Evolutionary conservation across 2,329 filamentous ascomycete genomes (phyloP).

Genomic region (Paramyrothecium sp.): DNA sequence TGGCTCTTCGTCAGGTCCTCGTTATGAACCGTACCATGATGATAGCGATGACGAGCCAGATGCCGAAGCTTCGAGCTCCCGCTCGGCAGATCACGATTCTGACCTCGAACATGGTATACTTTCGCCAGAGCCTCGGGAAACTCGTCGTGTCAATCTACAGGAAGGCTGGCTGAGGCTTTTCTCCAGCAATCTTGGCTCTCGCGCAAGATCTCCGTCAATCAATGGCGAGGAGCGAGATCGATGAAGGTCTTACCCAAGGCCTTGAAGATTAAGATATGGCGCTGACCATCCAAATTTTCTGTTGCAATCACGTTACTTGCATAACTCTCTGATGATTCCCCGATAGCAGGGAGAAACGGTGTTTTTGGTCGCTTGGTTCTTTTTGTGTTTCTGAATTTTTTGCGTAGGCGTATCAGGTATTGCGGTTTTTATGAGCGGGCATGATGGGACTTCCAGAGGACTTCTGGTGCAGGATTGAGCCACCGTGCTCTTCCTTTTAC

Average conservation of each 20-base stretch:
- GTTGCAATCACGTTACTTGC: too few relatives aligned
- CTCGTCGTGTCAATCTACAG: slow-evolving; percentile 17
- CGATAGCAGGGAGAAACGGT: too few relatives aligned
- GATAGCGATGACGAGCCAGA: slow-evolving; percentile 45
- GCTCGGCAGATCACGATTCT: slow-evolving; percentile 24
- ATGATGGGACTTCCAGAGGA: too few relatives aligned
- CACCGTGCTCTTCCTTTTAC: too few relatives aligned
- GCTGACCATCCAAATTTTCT: too few relatives aligned
- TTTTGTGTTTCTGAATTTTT: too few relatives aligned
- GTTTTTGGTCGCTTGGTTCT: too few relatives aligned
- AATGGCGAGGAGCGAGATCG: slow-evolving; percentile 18
- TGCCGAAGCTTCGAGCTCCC: slow-evolving; percentile 31
- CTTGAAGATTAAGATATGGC: background rate
- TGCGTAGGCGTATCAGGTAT: too few relatives aligned
- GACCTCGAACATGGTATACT: slow-evolving; percentile 45
- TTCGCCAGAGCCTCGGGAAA: slow-evolving; percentile 15
- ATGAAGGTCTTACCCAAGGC: slow-evolving; percentile 2
- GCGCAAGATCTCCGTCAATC: slow-evolving; percentile 18
- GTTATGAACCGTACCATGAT: slow-evolving; percentile 55
- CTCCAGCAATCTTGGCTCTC: slow-evolving; percentile 24
- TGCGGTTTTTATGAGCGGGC: too few relatives aligned
- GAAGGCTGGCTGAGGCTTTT: slow-evolving; percentile 38
- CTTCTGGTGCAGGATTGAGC: too few relatives aligned
- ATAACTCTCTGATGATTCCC: too few relatives aligned
- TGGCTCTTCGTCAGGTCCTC: slow-evolving; percentile 47